Base-by-base conservation (phyloP, 2,329 filamentous ascomycete species). In the Arthroderma uncinatum region DNA sequence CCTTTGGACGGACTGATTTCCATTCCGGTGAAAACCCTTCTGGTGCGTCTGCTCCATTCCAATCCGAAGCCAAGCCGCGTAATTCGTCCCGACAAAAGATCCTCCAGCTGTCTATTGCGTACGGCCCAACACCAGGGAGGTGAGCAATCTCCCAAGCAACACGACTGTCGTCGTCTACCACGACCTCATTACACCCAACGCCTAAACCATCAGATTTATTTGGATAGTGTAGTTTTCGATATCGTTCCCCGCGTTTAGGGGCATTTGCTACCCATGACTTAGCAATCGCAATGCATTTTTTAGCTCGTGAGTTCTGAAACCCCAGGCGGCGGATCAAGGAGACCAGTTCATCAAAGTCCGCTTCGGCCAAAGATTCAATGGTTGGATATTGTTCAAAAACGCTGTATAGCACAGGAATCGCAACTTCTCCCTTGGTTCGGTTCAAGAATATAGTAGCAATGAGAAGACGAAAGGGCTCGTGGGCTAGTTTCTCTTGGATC, bases 71-170 rank as follows among this genome's bases (percentile, higher is more conserved):
- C 16, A 83, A 70, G 0, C 83, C 85, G 6, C 90, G 79, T 23
- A 95, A 70, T 33, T 79, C 76, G 68, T 96, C 91, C 1, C 91
- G 82, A 68, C 89, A 95, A 70, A 96, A 96, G 61, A 96, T 95
- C 2, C 91, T 82, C 87, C 89, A 96, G 66, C 86, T 91, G 70
- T 96, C 91, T 53, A 92, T 76, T 0, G 89, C 87, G 69, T 96
- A 96, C 1, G 82, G 78, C 14, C 90, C 88, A 57, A 79, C 69
- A 56, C 88, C 84, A 0, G 89, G 90, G 58, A 96, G 74, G 69
- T 95, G 88, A 0, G 86, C 89, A 59, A 95, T 86, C 66, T 96
- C 91, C 84, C 89, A 94, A 0, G 81, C 79, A 3, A 80, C 77
- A 0, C 74, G 71, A 9, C 77, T 74, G 42, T 73, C 73, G 14